Conservation (phyloP, 2,329 filamentous ascomycete genomes). For the Monosporascus sp. region DNA sequence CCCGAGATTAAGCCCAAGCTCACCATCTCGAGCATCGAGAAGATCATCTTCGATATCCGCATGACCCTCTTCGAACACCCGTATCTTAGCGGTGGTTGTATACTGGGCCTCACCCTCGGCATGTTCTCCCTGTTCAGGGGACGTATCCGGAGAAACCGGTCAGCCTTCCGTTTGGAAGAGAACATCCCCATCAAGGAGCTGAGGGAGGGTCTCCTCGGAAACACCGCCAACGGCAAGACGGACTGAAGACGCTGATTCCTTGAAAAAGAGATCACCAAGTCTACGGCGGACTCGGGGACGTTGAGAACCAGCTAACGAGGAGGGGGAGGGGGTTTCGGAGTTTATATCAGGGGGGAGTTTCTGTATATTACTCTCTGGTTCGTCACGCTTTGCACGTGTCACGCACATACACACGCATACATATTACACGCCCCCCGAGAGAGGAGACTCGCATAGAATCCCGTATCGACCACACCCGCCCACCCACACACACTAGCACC, state of each 20-base stretch:
- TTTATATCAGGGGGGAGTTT: constrained; percentile 19
- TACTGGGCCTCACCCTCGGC: constrained; percentile 52
- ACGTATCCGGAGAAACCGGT: constrained; percentile 48
- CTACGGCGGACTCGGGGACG: background rate
- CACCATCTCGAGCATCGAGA: constrained; percentile 67
- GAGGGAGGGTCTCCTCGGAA: constrained; percentile 62
- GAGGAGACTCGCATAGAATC: background rate
- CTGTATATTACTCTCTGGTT: constrained; percentile 25
- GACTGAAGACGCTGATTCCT: constrained; percentile 31
- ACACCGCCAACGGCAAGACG: constrained; percentile 44
- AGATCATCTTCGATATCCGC: constrained; percentile 64
- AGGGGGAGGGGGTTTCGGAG: constrained; percentile 8
- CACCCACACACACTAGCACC: background rate
- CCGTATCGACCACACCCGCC: background rate
- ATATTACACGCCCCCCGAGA: background rate
- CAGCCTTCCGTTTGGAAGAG: constrained; percentile 60
- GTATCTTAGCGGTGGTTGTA: constrained; percentile 51
- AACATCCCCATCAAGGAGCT: constrained; percentile 43
- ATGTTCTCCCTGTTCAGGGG: constrained; percentile 49
- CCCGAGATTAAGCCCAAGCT: constrained; percentile 71
- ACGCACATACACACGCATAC: constrained; percentile 5
- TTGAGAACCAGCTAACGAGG: background rate
- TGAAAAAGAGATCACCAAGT: constrained; percentile 1
- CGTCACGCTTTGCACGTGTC: constrained; percentile 16
- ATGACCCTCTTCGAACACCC: constrained; percentile 55